Evolutionary conservation across 495 filamentous ascomycete species (phyloP).

Genomic region (Chaetomium tenue): DNA sequence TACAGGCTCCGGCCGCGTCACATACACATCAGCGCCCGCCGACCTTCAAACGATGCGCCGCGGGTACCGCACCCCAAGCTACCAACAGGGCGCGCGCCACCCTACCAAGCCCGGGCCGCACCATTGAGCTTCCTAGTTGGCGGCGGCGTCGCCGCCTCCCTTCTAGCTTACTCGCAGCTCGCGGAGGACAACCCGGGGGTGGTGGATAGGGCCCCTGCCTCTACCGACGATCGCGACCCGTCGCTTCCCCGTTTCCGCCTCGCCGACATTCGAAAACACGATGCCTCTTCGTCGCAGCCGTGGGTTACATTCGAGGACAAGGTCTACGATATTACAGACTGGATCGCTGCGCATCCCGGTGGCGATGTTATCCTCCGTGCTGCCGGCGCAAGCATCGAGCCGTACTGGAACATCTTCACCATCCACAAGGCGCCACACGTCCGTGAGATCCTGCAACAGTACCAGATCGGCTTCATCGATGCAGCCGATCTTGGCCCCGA

Average conservation of each 20-base stretch:
- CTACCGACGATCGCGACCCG: slow-evolving; percentile 35
- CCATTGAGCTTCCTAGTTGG: slow-evolving; percentile 29
- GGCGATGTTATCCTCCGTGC: slow-evolving; percentile 61
- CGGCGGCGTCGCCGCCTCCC: slow-evolving; percentile 29
- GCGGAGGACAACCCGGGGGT: slow-evolving; percentile 9
- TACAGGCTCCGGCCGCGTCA: slow-evolving; percentile 11
- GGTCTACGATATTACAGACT: slow-evolving; percentile 62
- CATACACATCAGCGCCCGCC: slow-evolving; percentile 11
- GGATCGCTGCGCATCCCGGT: slow-evolving; percentile 57
- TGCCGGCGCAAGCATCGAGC: slow-evolving; percentile 56
- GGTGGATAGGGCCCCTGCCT: background rate
- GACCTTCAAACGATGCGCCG: background rate
- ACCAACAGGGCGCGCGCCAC: background rate
- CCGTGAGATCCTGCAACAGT: slow-evolving; percentile 56
- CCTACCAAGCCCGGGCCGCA: slow-evolving; percentile 20
- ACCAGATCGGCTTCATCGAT: slow-evolving; percentile 54
- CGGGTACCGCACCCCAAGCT: background rate
- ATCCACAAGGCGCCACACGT: slow-evolving; percentile 60
- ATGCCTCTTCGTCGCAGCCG: slow-evolving; percentile 42
- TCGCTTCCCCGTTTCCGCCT: slow-evolving; percentile 48
- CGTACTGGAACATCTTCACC: slow-evolving; percentile 62
- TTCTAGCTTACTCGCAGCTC: slow-evolving; percentile 25
- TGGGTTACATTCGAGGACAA: slow-evolving; percentile 55
- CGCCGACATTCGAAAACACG: slow-evolving; percentile 50
- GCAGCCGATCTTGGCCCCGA: slow-evolving; percentile 49